phyloP scores from a whole-genome alignment of 495 filamentous ascomycete species.

The Hypoxylon crocopeplum region DNA sequence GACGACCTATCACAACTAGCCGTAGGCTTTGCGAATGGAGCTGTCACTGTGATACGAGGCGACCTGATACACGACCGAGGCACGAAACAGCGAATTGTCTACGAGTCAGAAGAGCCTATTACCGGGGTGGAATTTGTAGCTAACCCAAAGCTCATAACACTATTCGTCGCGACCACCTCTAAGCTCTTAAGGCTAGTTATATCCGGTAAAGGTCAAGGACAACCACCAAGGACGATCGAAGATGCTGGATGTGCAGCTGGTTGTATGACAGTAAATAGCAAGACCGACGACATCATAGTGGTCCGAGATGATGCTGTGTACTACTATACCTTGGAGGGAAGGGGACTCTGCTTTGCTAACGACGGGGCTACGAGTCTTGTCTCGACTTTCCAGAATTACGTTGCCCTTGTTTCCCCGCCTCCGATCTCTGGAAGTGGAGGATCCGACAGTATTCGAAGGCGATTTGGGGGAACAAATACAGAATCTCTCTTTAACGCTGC shows the following conservation, averaged over 20 bases:
- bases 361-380: conserved; percentile 89
- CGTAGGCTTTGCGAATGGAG: conserved; percentile 93
- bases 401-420: conserved; percentile 87
- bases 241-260: conserved; percentile 87
- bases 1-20: conserved; percentile 90
- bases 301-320: conserved; percentile 94
- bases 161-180: conserved; percentile 91
- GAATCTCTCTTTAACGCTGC: conserved; percentile 81
- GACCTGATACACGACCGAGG: conserved; percentile 95
- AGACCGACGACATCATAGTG: conserved; percentile 83
- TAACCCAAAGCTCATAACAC: conserved; percentile 67
- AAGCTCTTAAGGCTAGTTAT: conserved; percentile 88
- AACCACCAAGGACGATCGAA: conserved; percentile 86
- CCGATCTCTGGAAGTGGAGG: conserved; percentile 53
- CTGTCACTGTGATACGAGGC: conserved; percentile 90
- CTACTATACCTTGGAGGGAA: conserved; percentile 84
- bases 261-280: conserved; percentile 87
- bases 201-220: conserved; percentile 84
- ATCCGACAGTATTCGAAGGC: conserved; percentile 57
- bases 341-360: conserved; percentile 85
- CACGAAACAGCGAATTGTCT: conserved; percentile 93
- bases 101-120: conserved; percentile 95
- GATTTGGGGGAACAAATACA: conserved; percentile 69
- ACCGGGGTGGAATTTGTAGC: conserved; percentile 84
- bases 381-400: conserved; percentile 81